These are phyloP conservation scores for Pythium periplocum DNA, from an alignment of 352 stramenopile genomes.

Conservation along the genomic window DNA sequence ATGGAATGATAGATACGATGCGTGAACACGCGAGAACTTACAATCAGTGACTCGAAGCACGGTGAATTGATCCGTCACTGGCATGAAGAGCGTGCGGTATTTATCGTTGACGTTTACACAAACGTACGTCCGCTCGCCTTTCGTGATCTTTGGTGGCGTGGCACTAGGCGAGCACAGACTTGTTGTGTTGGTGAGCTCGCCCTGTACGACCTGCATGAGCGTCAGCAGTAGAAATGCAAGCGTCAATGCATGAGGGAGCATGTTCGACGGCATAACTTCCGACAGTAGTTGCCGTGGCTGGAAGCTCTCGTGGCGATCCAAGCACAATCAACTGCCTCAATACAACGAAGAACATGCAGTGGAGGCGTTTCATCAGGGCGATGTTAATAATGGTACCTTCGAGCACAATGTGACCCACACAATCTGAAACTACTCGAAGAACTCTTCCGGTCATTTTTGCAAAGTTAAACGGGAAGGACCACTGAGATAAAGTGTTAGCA, in stretches of 20 bases:
- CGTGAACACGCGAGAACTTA: constrained; percentile 20
- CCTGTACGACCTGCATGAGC: constrained; percentile 3
- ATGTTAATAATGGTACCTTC: too few relatives aligned
- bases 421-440: too few relatives aligned
- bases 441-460: too few relatives aligned
- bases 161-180: constrained; percentile 56
- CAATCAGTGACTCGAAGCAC: constrained; percentile 69
- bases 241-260: background rate
- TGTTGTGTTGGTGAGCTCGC: constrained; percentile 41
- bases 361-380: too few relatives aligned
- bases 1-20: background rate
- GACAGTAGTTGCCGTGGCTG: too few relatives aligned
- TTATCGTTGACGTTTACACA: constrained; percentile 77
- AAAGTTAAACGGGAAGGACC: too few relatives aligned
- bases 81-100: constrained; percentile 72
- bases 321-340: too few relatives aligned
- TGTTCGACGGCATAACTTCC: background rate
- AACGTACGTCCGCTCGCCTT: constrained; percentile 60
- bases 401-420: too few relatives aligned
- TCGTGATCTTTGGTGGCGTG: constrained; percentile 39
- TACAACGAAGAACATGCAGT: too few relatives aligned
- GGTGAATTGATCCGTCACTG: constrained; percentile 70
- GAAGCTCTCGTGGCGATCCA: too few relatives aligned
- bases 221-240: background rate
- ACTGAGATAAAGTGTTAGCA: too few relatives aligned